Evolutionary conservation across 345 rosid species (phyloP).

Genomic region (Toxicodendron radicans): DNA sequence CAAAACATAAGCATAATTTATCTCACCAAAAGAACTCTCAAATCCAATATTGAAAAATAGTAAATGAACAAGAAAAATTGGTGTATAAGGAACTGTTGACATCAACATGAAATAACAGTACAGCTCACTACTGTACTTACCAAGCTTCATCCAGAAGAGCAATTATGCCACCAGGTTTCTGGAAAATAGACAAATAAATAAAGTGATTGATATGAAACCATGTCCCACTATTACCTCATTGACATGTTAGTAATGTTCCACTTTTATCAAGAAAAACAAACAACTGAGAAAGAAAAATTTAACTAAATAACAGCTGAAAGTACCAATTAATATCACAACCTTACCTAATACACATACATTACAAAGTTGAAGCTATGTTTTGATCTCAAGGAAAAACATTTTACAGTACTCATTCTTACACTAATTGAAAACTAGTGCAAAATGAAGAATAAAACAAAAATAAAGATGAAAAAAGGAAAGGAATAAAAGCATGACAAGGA

Average conservation of each 20-base stretch:
- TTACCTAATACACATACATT: not conserved
- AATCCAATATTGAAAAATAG: not conserved
- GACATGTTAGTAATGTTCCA: not conserved
- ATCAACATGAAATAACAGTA: slow-evolving; percentile 4
- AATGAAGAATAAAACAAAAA: slow-evolving; percentile 17
- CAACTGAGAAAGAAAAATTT: too few relatives aligned
- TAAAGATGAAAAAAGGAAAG: slow-evolving; percentile 8
- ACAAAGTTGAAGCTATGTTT: not conserved
- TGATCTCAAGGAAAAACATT: not conserved
- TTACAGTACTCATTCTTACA: not conserved
- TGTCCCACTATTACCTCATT: not conserved
- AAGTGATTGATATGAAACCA: not conserved
- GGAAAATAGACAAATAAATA: slow-evolving; percentile 32
- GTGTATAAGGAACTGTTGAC: not conserved
- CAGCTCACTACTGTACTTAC: slow-evolving; percentile 44
- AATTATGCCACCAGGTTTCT: slow-evolving; percentile 99
- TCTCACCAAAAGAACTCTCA: slow-evolving; percentile 20
- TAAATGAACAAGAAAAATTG: slow-evolving; percentile 2
- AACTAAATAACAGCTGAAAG: not conserved
- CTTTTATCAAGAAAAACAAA: not conserved
- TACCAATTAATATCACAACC: not conserved
- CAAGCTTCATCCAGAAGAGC: slow-evolving; percentile 99
- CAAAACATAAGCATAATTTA: slow-evolving; percentile 32
- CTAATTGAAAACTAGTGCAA: not conserved
- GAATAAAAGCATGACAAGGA: not conserved